These are phyloP conservation scores for Monosporascus sp. DNA, from an alignment of 2,329 filamentous ascomycete genomes.

Conservation along the genomic window DNA sequence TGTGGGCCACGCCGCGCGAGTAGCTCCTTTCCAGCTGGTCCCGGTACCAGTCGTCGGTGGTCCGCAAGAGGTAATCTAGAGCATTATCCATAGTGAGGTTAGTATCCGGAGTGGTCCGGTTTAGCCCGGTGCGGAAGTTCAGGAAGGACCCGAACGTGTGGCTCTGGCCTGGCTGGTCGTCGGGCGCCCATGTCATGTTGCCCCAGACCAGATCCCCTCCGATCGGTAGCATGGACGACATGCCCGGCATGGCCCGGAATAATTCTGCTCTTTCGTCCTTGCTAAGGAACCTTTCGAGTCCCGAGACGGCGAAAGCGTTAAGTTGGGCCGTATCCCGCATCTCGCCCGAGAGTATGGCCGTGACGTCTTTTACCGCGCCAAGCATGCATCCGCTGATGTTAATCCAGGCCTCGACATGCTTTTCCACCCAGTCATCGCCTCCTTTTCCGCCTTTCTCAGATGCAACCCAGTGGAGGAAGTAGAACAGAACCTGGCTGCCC, in stretches of 20 bases:
- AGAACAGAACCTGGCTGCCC: conserved; percentile 92
- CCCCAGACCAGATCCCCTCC: conserved; percentile 96
- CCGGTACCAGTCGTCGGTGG: conserved; percentile 80
- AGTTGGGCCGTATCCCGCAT: conserved; percentile 98
- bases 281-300: conserved; percentile 89
- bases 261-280: conserved; percentile 88
- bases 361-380: conserved; percentile 83
- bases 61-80: conserved; percentile 70
- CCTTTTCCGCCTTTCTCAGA: conserved; percentile 71
- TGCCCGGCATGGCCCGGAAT: conserved; percentile 93
- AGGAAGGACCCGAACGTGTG: conserved; percentile 75
- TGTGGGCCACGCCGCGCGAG: conserved; percentile 83
- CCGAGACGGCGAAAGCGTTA: conserved; percentile 94
- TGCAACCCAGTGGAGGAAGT: conserved; percentile 79
- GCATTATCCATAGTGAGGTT: conserved; percentile 82
- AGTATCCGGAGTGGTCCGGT: conserved; percentile 55
- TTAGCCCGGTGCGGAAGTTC: conserved; percentile 68
- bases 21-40: conserved; percentile 69
- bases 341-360: conserved; percentile 87
- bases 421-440: conserved; percentile 84
- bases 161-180: conserved; percentile 70
- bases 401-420: conserved; percentile 89
- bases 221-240: conserved; percentile 93
- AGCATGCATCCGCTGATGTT: conserved; percentile 98
- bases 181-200: conserved; percentile 78